A percentile compares a stretch with the other conserved stretches of the same genome.
Evolutionary conservation across 83 land plant species (phyloP).

Genomic region (Picea abies): DNA sequence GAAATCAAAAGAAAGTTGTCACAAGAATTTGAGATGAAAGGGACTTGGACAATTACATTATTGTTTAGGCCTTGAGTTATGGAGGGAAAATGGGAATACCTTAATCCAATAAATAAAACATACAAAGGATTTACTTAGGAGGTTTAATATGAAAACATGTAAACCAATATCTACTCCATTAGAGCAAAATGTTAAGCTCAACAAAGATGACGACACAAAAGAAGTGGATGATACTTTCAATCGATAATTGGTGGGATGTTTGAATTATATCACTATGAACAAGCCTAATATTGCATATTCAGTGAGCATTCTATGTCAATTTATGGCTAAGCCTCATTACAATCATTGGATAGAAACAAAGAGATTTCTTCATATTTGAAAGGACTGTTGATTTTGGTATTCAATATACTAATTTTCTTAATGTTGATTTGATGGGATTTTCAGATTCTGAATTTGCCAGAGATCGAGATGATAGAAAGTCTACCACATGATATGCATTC

Average conservation of each 20-base stretch:
- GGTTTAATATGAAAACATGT: background rate
- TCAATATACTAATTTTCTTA: no score
- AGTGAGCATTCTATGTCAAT: no score
- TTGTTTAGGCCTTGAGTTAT: background rate
- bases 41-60: background rate
- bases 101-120: background rate
- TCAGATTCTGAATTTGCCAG: no score
- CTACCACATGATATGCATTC: no score
- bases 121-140: background rate
- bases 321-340: background rate
- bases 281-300: background rate
- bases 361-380: no score
- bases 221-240: background rate
- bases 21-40: background rate
- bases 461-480: no score
- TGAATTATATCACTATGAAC: no score
- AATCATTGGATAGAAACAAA: no score
- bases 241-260: background rate
- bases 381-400: no score
- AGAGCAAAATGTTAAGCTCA: slow-evolving; percentile 16
- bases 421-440: no score
- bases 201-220: background rate
- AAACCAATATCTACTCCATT: background rate
- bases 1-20: background rate
- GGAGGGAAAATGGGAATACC: background rate